These are phyloP conservation scores for Leccinum subtestaceum DNA, from an alignment of 768 basidiomycete genomes.

Conservation along the genomic window DNA sequence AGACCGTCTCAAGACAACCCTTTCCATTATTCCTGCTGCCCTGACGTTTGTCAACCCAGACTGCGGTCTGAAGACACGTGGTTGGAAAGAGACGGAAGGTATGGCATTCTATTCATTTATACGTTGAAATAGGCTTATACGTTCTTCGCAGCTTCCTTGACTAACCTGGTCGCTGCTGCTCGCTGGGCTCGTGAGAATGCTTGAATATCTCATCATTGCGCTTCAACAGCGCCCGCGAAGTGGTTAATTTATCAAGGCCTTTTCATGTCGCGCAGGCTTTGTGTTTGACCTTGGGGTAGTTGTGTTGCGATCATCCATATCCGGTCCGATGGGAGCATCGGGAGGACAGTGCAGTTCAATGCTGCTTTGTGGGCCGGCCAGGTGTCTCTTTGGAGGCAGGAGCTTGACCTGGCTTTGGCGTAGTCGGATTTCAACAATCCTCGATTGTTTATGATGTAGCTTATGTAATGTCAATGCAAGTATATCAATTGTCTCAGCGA, in stretches of 20 bases:
- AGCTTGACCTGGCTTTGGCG: slow-evolving; percentile 33
- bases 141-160: slow-evolving; percentile 55
- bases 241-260: slow-evolving; percentile 54
- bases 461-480: slow-evolving; percentile 10
- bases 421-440: slow-evolving; percentile 85
- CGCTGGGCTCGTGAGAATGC: slow-evolving; percentile 87
- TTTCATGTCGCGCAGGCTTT: slow-evolving; percentile 28
- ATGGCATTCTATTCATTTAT: slow-evolving; percentile 9
- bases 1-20: slow-evolving; percentile 84
- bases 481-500: not conserved
- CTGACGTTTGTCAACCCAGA: slow-evolving; percentile 95
- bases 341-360: slow-evolving; percentile 17
- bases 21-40: slow-evolving; percentile 73
- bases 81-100: slow-evolving; percentile 96
- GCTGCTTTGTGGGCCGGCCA: slow-evolving; percentile 25
- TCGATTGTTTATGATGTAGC: slow-evolving; percentile 26
- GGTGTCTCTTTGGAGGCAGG: slow-evolving; percentile 27
- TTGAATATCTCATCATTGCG: slow-evolving; percentile 56
- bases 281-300: slow-evolving; percentile 56
- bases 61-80: slow-evolving; percentile 98
- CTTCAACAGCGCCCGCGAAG: slow-evolving; percentile 89
- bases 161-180: slow-evolving; percentile 87
- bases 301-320: slow-evolving; percentile 37
- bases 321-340: slow-evolving; percentile 20
- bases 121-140: slow-evolving; percentile 5